phyloP scores from a whole-genome alignment of 371 early-diverging fungal species.

The Syncephalastrum racemosum region DNA sequence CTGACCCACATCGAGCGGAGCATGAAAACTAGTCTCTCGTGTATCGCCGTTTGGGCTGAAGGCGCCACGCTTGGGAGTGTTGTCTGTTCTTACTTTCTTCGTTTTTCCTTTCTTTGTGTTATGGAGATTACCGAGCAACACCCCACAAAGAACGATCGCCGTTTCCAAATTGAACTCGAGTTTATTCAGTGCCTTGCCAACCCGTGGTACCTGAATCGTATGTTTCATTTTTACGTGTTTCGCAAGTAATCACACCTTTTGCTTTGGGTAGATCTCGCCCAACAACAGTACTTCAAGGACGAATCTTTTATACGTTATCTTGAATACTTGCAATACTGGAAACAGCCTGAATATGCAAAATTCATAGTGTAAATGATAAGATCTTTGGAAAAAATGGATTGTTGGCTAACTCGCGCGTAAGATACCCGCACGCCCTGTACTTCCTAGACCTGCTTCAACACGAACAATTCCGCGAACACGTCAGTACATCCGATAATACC shows the following conservation, averaged over 20 bases:
- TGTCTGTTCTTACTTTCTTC: no score
- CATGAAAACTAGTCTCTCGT: no score
- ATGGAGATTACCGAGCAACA: no score
- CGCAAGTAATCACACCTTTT: neutral
- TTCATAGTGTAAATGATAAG: conserved; percentile 70
- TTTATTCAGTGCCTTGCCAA: conserved; percentile 95
- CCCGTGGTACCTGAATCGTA: conserved; percentile 90
- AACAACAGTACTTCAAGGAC: conserved; percentile 82
- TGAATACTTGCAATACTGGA: conserved; percentile 90
- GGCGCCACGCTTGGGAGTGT: no score
- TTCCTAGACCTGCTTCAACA: conserved; percentile 85
- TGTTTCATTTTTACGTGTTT: conserved; percentile 11
- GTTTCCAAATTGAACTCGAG: conserved; percentile 89
- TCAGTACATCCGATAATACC: conserved; percentile 73
- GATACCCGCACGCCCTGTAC: conserved; percentile 86
- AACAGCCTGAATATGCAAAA: conserved; percentile 84
- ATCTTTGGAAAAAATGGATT: neutral
- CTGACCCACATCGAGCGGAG: no score
- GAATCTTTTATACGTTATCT: conserved; percentile 84
- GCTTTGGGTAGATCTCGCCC: conserved; percentile 72
- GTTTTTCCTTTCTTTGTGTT: no score
- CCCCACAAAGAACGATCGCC: conserved; percentile 3
- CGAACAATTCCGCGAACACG: conserved; percentile 73
- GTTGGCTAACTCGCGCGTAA: conserved; percentile 18
- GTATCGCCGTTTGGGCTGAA: no score